Percentiles rank a stretch among this genome's conserved stretches.
Evolutionary conservation across 768 basidiomycete species (phyloP).

Genomic region (Lentinula edodes): DNA sequence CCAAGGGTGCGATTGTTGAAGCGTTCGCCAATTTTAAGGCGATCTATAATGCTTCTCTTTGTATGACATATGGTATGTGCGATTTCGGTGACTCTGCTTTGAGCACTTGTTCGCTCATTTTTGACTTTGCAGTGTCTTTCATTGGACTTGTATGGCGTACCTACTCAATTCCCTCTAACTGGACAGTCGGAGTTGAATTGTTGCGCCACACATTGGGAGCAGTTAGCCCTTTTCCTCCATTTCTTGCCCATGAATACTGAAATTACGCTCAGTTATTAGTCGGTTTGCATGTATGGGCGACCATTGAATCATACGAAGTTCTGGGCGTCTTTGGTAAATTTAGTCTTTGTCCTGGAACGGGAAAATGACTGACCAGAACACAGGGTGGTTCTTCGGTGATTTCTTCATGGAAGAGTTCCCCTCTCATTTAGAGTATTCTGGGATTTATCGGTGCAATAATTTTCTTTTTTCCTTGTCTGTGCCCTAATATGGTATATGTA

Average conservation of each 20-base stretch:
- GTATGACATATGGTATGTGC: constrained; percentile 84
- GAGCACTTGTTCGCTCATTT: constrained; percentile 3
- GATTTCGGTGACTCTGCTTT: not conserved
- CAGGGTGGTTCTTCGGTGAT: constrained; percentile 98
- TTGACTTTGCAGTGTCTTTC: constrained; percentile 61
- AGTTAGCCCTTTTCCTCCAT: constrained; percentile 39
- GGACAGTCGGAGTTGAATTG: constrained; percentile 84
- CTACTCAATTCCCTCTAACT: constrained; percentile 74
- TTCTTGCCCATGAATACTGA: not conserved
- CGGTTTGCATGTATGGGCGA: constrained; percentile 87
- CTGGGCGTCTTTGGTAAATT: constrained; percentile 83
- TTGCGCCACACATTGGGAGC: constrained; percentile 84
- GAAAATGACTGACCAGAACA: not conserved
- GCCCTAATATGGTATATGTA: constrained; percentile 19
- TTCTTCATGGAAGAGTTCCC: constrained; percentile 96
- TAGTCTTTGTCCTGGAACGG: not conserved
- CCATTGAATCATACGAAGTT: constrained; percentile 86
- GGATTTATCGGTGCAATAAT: constrained; percentile 76
- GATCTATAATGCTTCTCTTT: constrained; percentile 87
- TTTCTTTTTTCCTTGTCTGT: not conserved
- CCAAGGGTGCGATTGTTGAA: constrained; percentile 79
- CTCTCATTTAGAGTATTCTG: constrained; percentile 86
- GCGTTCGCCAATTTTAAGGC: constrained; percentile 95
- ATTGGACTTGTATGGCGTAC: constrained; percentile 85
- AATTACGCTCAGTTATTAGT: constrained; percentile 57